Base-by-base conservation (phyloP, 352 stramenopile genomes). In the Peronospora belbahrii region DNA sequence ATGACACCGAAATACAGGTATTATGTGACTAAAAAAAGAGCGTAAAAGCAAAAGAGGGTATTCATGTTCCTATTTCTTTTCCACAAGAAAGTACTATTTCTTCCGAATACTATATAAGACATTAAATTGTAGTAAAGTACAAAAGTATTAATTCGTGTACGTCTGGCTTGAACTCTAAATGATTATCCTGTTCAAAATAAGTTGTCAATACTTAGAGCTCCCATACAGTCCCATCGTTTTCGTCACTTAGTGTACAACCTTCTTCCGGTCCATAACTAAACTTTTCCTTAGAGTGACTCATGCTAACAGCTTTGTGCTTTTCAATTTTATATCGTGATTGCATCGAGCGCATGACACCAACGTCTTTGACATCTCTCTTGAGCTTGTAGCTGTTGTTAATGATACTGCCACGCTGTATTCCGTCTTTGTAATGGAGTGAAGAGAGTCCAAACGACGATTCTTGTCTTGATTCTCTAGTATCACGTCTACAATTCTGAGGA, bases 191-290 rank as follows among this genome's bases (percentile, higher is more conserved):
- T n/a, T n/a, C n/a, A n/a, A n/a, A n/a, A n/a, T n/a, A n/a, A n/a
- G 32, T 15, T 30, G 17, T 44, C 10, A 14, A 48, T 15, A 35
- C 3, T 50, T 62, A 68, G 19, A 68, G 46, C 46, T 68, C 59
- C 59, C 59, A 68, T 38, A 68, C 59, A 42, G 47, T 60, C 19
- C 55, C 54, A 15, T 60, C 55, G 22, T 60, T 47, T 19, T 62
- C 58, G 13, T 56, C 53, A 7, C 28, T 44, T 17, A 24, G 20
- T 34, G 4, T 11, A 6, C 37, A 42, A 17, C 41, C 42, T 25
- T 31, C 42, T 52, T 55, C 35, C 20, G 48, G 44, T 3, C 41
- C 54, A 41, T 56, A 54, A 5, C 22, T 47, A 34, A 56, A 49
- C 27, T 56, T 56, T 17, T 65, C 49, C 22, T 55, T 62, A 6